Evolutionary conservation across 768 basidiomycete genomes (phyloP).

Genomic region (Mrakia gelida): DNA sequence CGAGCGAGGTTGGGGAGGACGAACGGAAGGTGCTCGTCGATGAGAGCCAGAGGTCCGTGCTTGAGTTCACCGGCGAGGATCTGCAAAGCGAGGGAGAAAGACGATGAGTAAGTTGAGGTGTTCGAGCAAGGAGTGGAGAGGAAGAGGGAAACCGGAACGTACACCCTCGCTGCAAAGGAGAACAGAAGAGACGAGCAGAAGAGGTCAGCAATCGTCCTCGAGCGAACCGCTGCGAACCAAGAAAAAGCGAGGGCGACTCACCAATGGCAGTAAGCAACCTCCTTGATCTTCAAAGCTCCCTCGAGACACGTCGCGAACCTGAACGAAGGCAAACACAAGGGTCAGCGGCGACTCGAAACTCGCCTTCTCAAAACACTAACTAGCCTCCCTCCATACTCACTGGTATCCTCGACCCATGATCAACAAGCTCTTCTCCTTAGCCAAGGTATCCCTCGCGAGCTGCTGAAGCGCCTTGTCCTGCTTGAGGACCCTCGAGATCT

Average conservation of each 20-base stretch:
- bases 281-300: slow-evolving; percentile 98
- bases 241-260: not conserved
- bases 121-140: slow-evolving; percentile 8
- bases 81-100: slow-evolving; percentile 45
- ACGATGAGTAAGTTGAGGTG: not conserved
- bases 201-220: not conserved
- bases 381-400: too few relatives aligned
- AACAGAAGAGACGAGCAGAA: too few relatives aligned
- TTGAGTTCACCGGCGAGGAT: slow-evolving; percentile 98
- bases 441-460: slow-evolving; percentile 67
- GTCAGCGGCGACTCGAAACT: too few relatives aligned
- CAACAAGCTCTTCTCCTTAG: slow-evolving; percentile 72
- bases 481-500: slow-evolving; percentile 81
- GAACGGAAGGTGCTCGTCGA: slow-evolving; percentile 92
- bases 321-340: slow-evolving; percentile 48
- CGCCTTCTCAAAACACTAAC: too few relatives aligned
- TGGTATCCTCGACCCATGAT: slow-evolving; percentile 99
- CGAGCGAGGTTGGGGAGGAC: slow-evolving; percentile 27
- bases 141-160: slow-evolving; percentile 32
- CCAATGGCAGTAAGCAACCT: slow-evolving; percentile 74
- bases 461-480: slow-evolving; percentile 71
- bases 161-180: slow-evolving; percentile 42
- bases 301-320: slow-evolving; percentile 89
- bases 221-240: not conserved
- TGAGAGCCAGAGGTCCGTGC: slow-evolving; percentile 93